A percentile compares a stretch with the other conserved stretches of the same genome.
Conservation (phyloP, 306 rosid genomes). For the Sicyos baderoa region DNA sequence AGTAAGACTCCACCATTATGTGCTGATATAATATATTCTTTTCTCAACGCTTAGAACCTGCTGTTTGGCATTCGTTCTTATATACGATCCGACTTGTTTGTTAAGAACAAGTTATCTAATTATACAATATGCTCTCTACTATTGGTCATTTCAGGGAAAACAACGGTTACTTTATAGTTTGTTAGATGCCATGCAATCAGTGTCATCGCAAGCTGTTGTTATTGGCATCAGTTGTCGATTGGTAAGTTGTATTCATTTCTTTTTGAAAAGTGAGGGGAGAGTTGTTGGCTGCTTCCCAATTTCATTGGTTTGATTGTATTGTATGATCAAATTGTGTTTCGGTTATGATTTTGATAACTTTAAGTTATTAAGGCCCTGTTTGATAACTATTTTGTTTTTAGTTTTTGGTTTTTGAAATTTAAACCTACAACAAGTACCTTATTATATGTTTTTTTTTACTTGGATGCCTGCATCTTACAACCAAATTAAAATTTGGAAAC, state of each 20-base stretch:
- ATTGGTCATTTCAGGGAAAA: slow-evolving; percentile 52
- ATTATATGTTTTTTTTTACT: no score
- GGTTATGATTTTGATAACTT: slow-evolving; percentile 6
- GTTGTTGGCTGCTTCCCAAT: not conserved
- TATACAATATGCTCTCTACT: not conserved
- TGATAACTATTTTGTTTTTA: no score
- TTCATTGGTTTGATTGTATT: slow-evolving; percentile 1
- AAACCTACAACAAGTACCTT: no score
- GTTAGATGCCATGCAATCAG: slow-evolving; percentile 89
- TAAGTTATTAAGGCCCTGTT: no score
- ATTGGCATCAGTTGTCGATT: slow-evolving; percentile 76
- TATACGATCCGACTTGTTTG: slow-evolving; percentile 1
- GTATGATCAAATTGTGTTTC: not conserved
- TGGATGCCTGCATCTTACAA: no score
- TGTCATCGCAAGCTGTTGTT: slow-evolving; percentile 84
- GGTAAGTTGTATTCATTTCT: slow-evolving; percentile 40
- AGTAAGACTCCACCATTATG: slow-evolving; percentile 36
- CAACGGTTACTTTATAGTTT: slow-evolving; percentile 81
- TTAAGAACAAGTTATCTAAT: not conserved
- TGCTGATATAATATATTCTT: not conserved
- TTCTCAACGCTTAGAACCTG: slow-evolving; percentile 21
- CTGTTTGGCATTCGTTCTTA: slow-evolving; percentile 7
- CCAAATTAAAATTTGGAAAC: no score
- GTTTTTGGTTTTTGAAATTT: no score
- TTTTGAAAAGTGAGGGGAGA: slow-evolving; percentile 8